phyloP scores from a whole-genome alignment of 148 eudicot genomes.

The Beta vulgaris region DNA sequence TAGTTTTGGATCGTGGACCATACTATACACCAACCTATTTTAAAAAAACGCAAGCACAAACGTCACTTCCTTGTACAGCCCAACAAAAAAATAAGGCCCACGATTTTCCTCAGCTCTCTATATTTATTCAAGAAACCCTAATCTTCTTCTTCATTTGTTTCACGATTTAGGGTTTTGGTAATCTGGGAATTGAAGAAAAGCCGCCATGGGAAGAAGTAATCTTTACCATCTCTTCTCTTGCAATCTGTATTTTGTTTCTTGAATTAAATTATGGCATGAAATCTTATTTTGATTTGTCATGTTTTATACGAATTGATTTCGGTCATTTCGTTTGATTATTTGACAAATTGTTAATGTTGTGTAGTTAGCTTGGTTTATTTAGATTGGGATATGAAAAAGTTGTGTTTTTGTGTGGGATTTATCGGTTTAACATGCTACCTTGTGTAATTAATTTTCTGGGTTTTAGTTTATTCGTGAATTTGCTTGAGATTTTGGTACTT shows the following conservation, averaged over 20 bases:
- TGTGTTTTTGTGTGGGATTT: too few species aligned
- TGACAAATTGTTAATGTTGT: too few species aligned
- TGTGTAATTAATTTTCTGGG: too few species aligned
- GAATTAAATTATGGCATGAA: not conserved
- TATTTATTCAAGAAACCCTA: not conserved
- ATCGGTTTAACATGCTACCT: too few species aligned
- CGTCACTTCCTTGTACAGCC: slow-evolving; percentile 1
- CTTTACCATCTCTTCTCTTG: not conserved
- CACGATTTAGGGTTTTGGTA: slow-evolving; percentile 15
- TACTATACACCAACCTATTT: not conserved
- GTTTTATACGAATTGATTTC: not conserved
- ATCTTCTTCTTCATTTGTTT: not conserved
- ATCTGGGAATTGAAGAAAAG: not conserved
- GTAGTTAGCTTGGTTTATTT: too few species aligned
- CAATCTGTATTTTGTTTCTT: not conserved
- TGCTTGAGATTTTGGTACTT: too few species aligned
- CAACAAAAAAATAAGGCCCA: not conserved
- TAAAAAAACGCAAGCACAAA: slow-evolving; percentile 13
- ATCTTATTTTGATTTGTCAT: not conserved
- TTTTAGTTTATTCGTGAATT: too few species aligned
- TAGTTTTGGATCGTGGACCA: not conserved
- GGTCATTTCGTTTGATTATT: too few species aligned
- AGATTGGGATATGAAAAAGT: too few species aligned
- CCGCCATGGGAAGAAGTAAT: slow-evolving; percentile 33
- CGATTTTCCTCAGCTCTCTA: not conserved